These are phyloP conservation scores for Mariannaea sp. DNA, from an alignment of 2,329 filamentous ascomycete genomes.

Conservation along the genomic window DNA sequence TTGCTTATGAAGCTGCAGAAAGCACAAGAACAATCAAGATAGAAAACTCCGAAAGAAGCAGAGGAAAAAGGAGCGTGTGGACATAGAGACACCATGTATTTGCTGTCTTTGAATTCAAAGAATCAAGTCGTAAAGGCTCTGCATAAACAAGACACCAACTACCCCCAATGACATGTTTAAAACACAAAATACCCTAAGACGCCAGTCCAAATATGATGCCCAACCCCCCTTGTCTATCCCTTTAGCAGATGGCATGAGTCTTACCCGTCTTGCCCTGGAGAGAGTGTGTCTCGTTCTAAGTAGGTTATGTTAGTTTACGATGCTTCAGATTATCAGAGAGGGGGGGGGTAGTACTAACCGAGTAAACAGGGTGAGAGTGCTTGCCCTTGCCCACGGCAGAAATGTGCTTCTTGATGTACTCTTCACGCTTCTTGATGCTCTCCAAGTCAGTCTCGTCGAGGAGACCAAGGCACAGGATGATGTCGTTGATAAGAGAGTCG, in stretches of 20 bases:
- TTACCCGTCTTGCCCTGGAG: constrained; percentile 90
- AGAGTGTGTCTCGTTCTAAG: constrained; percentile 79
- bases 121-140: constrained; percentile 22
- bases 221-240: constrained; percentile 13
- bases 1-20: no score
- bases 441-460: constrained; percentile 76
- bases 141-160: constrained; percentile 20
- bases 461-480: constrained; percentile 75
- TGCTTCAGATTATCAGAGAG: no score
- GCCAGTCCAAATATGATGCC: constrained; percentile 23
- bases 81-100: constrained; percentile 14
- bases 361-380: constrained; percentile 45
- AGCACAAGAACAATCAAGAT: background rate
- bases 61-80: background rate
- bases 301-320: constrained; percentile 8
- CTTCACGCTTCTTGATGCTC: constrained; percentile 69
- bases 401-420: constrained; percentile 65
- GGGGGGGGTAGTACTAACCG: constrained; percentile 44
- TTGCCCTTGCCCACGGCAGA: constrained; percentile 57
- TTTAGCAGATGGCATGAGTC: constrained; percentile 83
- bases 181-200: constrained; percentile 29
- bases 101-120: constrained; percentile 18
- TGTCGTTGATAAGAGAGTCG: constrained; percentile 76
- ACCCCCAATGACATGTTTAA: constrained; percentile 8
- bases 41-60: no score